These are phyloP conservation scores for Chlamydomonas asymmetrica DNA, from an alignment of 139 green algal species.

Conservation along the genomic window DNA sequence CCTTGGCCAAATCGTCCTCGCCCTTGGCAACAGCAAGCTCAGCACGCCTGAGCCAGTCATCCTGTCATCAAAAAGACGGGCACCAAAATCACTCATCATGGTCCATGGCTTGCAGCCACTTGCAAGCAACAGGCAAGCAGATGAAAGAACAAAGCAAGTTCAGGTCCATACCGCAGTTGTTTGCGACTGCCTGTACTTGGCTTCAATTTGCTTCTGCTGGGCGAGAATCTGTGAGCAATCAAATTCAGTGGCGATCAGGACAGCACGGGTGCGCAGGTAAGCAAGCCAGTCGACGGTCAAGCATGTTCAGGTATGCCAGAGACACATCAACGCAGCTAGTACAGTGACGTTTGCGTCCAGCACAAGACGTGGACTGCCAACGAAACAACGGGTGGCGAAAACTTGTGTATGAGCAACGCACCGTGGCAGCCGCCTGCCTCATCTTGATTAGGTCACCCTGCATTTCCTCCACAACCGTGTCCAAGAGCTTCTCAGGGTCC, in stretches of 20 bases:
- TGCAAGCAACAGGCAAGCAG: neutral
- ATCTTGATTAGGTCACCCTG: conserved; percentile 97
- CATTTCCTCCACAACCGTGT: conserved; percentile 97
- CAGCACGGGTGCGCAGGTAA: too few species aligned
- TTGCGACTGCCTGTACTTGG: conserved; percentile 89
- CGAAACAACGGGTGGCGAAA: too few species aligned
- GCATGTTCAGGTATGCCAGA: neutral
- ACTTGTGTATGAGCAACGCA: conserved; percentile 27
- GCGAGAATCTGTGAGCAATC: conserved; percentile 88
- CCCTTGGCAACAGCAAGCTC: conserved; percentile 95
- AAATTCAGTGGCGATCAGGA: too few species aligned
- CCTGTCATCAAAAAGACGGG: conserved; percentile 29
- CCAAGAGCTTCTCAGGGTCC: conserved; percentile 98
- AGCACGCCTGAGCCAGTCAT: conserved; percentile 89
- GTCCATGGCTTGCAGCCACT: neutral
- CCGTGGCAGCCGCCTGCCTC: conserved; percentile 93
- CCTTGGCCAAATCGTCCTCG: conserved; percentile 94
- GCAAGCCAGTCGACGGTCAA: conserved; percentile 11
- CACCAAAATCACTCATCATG: neutral
- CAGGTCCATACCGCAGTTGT: conserved; percentile 69
- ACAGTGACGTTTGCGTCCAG: too few species aligned
- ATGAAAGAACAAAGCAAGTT: too few species aligned
- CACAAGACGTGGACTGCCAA: too few species aligned
- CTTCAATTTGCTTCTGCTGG: conserved; percentile 96
- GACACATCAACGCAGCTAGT: neutral